These are phyloP conservation scores for Pochonia chlamydosporia DNA, from an alignment of 2,329 filamentous ascomycete species.

Conservation along the genomic window DNA sequence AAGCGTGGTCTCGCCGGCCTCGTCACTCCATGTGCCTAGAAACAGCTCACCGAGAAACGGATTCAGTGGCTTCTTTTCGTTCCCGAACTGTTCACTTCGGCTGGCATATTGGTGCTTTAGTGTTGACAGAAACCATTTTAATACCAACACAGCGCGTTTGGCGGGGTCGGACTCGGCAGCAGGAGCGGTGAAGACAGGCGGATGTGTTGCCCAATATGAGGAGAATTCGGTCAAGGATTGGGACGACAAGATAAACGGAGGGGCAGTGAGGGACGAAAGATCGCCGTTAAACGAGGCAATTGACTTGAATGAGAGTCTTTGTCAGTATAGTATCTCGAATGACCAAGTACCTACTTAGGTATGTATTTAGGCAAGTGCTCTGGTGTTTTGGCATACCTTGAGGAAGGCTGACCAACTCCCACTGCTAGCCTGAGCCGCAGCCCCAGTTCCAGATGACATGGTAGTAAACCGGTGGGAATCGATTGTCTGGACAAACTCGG, in stretches of 20 bases:
- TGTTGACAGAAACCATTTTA: slow-evolving; percentile 94
- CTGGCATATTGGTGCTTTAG: slow-evolving; percentile 78
- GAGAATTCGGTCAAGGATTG: slow-evolving; percentile 77
- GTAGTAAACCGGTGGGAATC: slow-evolving; percentile 1
- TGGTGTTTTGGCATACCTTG: slow-evolving; percentile 32
- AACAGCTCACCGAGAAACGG: slow-evolving; percentile 95
- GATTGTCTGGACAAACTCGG: background rate
- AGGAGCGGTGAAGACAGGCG: slow-evolving; percentile 72
- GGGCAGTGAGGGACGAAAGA: slow-evolving; percentile 72
- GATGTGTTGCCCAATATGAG: slow-evolving; percentile 78
- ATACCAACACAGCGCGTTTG: slow-evolving; percentile 78
- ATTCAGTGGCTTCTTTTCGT: slow-evolving; percentile 97
- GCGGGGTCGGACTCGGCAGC: slow-evolving; percentile 72
- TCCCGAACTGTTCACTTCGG: slow-evolving; percentile 72
- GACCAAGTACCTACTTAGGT: no score
- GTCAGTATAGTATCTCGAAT: slow-evolving; percentile 5
- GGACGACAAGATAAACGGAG: slow-evolving; percentile 75
- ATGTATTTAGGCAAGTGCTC: background rate
- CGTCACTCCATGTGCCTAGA: slow-evolving; percentile 82
- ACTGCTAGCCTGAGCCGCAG: slow-evolving; percentile 31
- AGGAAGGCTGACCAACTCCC: slow-evolving; percentile 48
- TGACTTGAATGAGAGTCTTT: slow-evolving; percentile 38
- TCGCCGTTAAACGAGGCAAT: slow-evolving; percentile 80
- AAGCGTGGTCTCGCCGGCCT: slow-evolving; percentile 74
- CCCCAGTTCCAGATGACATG: slow-evolving; percentile 23